Conservation (phyloP, 2,329 filamentous ascomycete species). For the Cordyceps militaris region DNA sequence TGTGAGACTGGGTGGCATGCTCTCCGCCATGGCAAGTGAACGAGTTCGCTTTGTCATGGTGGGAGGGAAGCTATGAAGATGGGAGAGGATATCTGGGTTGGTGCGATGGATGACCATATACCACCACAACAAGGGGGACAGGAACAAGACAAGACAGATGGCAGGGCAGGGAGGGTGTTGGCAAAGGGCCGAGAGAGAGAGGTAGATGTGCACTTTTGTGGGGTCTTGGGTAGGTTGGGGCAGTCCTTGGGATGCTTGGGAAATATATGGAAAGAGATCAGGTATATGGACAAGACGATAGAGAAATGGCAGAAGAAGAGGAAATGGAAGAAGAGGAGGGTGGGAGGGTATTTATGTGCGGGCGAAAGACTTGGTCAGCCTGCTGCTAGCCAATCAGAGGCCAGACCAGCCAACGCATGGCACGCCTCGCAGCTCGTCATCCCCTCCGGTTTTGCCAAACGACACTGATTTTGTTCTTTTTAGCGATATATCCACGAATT, state of each 20-base stretch:
- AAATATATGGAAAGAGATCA: background rate
- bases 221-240: background rate
- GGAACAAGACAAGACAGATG: background rate
- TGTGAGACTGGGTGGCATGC: background rate
- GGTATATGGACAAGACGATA: background rate
- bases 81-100: background rate
- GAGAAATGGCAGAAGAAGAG: background rate
- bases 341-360: constrained; percentile 12
- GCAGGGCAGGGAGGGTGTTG: background rate
- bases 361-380: constrained; percentile 6
- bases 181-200: background rate
- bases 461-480: background rate
- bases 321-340: background rate
- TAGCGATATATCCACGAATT: background rate
- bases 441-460: background rate
- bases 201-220: background rate
- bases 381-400: constrained; percentile 7
- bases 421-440: background rate
- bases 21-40: background rate
- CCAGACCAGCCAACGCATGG: background rate
- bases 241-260: background rate
- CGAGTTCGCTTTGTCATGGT: background rate
- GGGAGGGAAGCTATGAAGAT: background rate
- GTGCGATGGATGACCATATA: background rate
- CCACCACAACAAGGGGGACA: background rate